Base-by-base conservation (phyloP, 805 yeast genomes). In the Priceomyces fermenticarens region DNA sequence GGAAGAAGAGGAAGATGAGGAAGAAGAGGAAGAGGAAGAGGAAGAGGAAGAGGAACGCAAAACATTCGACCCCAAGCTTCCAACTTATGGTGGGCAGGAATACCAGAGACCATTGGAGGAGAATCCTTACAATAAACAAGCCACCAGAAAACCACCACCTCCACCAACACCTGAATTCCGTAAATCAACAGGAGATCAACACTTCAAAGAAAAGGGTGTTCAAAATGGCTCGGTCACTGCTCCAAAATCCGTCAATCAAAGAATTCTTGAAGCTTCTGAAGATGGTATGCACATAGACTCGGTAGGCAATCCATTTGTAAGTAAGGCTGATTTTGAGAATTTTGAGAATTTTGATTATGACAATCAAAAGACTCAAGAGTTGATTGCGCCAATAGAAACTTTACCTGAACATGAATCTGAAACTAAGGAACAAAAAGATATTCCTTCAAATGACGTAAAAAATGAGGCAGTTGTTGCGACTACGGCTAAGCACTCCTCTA, bases 281-380 rank as follows among this genome's bases (percentile, higher is more conserved):
- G 44, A 38, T 16, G 35, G 41, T 4, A 32, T 28, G 42, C 23
- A 34, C 5, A 26, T 34, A 15, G 35, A 39, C 20, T 17, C 17
- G 26, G 29, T 7, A 14, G n/a, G n/a, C 4, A 30, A 26, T 32
- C 32, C 28, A 10, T 14, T 26, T 30, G 28, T 37, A 39, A 20
- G 25, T 20, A 20, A 20, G 25, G 25, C 25, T 20, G 25, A 20
- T 8, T 20, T 20, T 20, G 25, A 20, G 11, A 32, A 45, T 1
- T 54, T 55, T 41, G 45, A 44, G 23, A 51, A 58, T 32, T 61
- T 63, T 39, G 65, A 63, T 37, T 61, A 64, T 46, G 49, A 54
- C 35, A 57, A 61, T 36, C 37, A 40, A 13, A 35, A 50, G 2
- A 48, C 54, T 32, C 54, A 53, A 26, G 52, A 50, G 17, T 38